These are phyloP conservation scores for Paramecium sonneborni DNA, from an alignment of 73 alveolate genomes.

Conservation along the genomic window DNA sequence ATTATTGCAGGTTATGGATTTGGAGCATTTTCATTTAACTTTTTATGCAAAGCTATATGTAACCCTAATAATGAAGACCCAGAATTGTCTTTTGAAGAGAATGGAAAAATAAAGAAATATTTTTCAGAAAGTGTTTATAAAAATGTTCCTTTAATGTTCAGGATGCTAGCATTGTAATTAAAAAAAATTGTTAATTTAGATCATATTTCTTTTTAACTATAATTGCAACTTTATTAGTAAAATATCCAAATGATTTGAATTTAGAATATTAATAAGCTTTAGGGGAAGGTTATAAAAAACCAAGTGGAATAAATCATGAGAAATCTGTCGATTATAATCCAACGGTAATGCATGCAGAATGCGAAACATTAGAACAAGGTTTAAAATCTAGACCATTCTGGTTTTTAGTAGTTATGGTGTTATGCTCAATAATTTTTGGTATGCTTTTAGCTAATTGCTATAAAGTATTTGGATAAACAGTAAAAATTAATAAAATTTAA, in stretches of 20 bases:
- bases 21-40: conserved; percentile 51
- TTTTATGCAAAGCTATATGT: conserved; percentile 26
- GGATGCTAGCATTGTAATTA: conserved; percentile 8
- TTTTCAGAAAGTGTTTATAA: background rate
- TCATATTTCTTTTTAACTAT: conserved; percentile 4
- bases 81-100: background rate
- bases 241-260: conserved; percentile 29
- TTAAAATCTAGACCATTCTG: background rate
- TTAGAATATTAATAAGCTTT: conserved; percentile 33
- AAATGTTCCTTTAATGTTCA: conserved; percentile 44
- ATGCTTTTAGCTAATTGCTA: conserved; percentile 49
- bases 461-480: conserved; percentile 32
- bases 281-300: conserved; percentile 15
- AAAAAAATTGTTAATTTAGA: background rate
- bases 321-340: conserved; percentile 44
- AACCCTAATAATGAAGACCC: conserved; percentile 18
- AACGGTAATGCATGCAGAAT: conserved; percentile 52
- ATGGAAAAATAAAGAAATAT: background rate
- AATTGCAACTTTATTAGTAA: conserved; percentile 3
- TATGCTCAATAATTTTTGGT: background rate
- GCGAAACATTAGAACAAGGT: background rate
- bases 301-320: conserved; percentile 8
- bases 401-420: background rate
- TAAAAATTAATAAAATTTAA: background rate
- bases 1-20: conserved; percentile 50